Evolutionary conservation across 2,329 filamentous ascomycete genomes (phyloP).

Genomic region (Penicillium sclerotigenum): DNA sequence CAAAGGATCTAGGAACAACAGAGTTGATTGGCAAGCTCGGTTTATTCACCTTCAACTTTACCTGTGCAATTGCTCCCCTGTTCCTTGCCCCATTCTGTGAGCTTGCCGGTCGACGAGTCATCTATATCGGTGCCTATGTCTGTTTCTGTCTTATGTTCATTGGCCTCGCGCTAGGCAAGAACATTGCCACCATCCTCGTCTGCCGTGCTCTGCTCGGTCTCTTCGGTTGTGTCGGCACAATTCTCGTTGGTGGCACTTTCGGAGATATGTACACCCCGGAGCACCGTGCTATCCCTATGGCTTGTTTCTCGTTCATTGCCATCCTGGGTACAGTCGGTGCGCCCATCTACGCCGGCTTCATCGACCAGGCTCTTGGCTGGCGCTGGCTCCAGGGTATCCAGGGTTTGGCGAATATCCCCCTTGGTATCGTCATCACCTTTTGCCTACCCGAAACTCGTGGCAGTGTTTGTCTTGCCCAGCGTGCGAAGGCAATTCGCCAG

Average conservation of each 20-base stretch:
- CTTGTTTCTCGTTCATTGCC: conserved; percentile 49
- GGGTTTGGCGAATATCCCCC: conserved; percentile 51
- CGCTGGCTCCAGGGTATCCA: conserved; percentile 55
- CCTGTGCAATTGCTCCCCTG: conserved; percentile 48
- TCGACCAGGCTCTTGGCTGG: conserved; percentile 53
- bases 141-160: conserved; percentile 50
- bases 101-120: conserved; percentile 47
- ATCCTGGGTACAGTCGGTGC: conserved; percentile 53
- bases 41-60: conserved; percentile 51
- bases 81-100: conserved; percentile 52
- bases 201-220: conserved; percentile 49
- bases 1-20: conserved; percentile 43
- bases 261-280: conserved; percentile 50
- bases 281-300: conserved; percentile 48
- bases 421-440: conserved; percentile 45
- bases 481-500: conserved; percentile 49
- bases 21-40: conserved; percentile 48
- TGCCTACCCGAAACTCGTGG: conserved; percentile 50
- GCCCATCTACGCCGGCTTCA: conserved; percentile 55
- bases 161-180: conserved; percentile 47
- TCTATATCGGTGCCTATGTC: conserved; percentile 48
- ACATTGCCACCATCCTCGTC: conserved; percentile 50
- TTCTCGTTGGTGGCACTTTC: conserved; percentile 51
- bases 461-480: conserved; percentile 48
- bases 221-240: conserved; percentile 51